Percentiles rank a stretch among this genome's conserved stretches.
Conservation (phyloP, 1,284 basidiomycete genomes). For the Heterobasidion parviporum region DNA sequence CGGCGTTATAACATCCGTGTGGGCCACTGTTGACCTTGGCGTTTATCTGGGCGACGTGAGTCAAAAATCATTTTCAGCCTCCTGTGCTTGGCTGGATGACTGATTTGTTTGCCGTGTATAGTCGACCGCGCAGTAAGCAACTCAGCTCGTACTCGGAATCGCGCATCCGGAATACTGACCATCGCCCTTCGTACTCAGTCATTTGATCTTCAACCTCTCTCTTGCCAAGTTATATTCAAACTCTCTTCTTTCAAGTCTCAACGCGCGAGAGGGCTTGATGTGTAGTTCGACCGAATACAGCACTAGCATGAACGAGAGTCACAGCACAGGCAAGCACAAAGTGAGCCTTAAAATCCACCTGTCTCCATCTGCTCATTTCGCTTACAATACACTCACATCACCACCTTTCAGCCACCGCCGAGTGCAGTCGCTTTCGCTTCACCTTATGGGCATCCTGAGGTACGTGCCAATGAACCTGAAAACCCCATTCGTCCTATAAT, state of each 20-base stretch:
- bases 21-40: constrained; percentile 17
- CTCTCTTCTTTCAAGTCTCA: not conserved
- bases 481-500: too few relatives aligned
- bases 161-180: not conserved
- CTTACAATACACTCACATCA: not conserved
- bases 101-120: not conserved
- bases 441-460: not conserved
- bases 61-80: not conserved
- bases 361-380: too few relatives aligned
- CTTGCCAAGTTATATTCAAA: not conserved
- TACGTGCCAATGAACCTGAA: not conserved
- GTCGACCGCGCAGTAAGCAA: not conserved
- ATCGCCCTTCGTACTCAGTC: not conserved
- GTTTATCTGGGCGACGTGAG: constrained; percentile 14
- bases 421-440: not conserved
- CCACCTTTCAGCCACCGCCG: not conserved
- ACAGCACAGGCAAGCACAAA: too few relatives aligned
- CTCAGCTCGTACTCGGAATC: not conserved
- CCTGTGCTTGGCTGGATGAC: not conserved
- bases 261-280: not conserved
- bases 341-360: too few relatives aligned
- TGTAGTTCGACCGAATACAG: not conserved
- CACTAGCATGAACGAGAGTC: not conserved
- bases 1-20: not conserved
- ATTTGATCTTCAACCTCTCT: not conserved